phyloP scores from a whole-genome alignment of 148 eudicot species.

The Cornus suecica region DNA sequence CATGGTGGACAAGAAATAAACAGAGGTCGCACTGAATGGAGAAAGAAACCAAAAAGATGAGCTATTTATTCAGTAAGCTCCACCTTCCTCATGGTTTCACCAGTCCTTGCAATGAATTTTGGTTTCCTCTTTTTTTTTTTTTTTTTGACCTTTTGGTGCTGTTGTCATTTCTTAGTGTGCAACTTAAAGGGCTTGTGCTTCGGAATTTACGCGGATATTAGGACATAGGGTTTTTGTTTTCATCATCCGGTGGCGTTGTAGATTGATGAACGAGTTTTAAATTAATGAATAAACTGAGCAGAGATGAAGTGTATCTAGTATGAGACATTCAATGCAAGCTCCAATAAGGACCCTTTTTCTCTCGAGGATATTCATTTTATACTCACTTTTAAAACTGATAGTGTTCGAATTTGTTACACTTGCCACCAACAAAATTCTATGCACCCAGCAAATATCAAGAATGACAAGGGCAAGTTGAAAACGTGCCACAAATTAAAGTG shows the following conservation, averaged over 20 bases:
- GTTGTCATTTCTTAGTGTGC: not conserved
- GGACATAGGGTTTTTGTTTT: not conserved
- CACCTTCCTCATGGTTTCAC: not conserved
- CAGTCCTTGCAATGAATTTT: not conserved
- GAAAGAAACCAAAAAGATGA: constrained; percentile 55
- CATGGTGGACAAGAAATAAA: constrained; percentile 65
- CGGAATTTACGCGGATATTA: not conserved
- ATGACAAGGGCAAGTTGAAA: too few species aligned
- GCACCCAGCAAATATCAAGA: too few species aligned
- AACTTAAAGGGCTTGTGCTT: not conserved
- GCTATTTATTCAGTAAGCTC: not conserved
- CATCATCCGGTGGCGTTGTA: not conserved
- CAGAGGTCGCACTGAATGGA: constrained; percentile 86
- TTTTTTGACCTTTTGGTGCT: not conserved
- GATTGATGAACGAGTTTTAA: not conserved
- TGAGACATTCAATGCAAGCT: not conserved
- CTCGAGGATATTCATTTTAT: too few species aligned
- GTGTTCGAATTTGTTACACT: too few species aligned
- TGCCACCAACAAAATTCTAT: too few species aligned
- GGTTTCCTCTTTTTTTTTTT: not conserved
- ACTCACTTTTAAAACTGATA: too few species aligned
- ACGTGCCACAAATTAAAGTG: too few species aligned
- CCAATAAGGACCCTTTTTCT: too few species aligned
- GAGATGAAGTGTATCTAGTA: not conserved
- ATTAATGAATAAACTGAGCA: not conserved